phyloP scores from a whole-genome alignment of 179 eudicot genomes.

The Beta lomatogona region DNA sequence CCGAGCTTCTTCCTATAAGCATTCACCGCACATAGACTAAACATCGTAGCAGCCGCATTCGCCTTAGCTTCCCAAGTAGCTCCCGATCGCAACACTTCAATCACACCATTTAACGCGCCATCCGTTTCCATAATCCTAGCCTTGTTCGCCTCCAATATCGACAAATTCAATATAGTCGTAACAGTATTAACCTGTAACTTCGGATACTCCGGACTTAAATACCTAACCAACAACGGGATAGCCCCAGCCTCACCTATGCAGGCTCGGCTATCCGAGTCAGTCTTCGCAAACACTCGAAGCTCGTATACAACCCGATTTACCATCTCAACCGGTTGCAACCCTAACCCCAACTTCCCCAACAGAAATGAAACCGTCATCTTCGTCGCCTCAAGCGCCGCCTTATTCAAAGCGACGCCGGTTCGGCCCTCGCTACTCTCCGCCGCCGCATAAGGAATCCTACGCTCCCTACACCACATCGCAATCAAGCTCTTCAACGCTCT shows the following conservation, averaged over 20 bases:
- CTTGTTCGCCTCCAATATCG: conserved; percentile 72
- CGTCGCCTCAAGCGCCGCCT: conserved; percentile 77
- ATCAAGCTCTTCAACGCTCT: conserved; percentile 73
- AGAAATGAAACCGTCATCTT: conserved; percentile 82
- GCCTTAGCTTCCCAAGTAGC: conserved; percentile 94
- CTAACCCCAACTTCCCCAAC: conserved; percentile 40
- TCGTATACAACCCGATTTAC: conserved; percentile 65
- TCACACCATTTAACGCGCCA: conserved; percentile 65
- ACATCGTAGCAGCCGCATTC: conserved; percentile 85
- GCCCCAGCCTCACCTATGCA: conserved; percentile 82
- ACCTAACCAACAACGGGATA: conserved; percentile 52
- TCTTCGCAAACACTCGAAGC: conserved; percentile 74
- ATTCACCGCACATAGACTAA: conserved; percentile 63
- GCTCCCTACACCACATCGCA: conserved; percentile 84
- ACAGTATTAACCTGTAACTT: conserved; percentile 74
- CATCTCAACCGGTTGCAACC: conserved; percentile 31
- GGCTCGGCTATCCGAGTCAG: conserved; percentile 66
- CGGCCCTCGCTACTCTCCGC: conserved; percentile 42
- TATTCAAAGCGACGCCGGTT: conserved; percentile 39
- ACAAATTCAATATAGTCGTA: conserved; percentile 70
- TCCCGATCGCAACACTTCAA: conserved; percentile 70
- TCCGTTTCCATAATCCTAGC: conserved; percentile 72
- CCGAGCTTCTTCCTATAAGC: conserved; percentile 59
- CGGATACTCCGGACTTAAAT: conserved; percentile 54
- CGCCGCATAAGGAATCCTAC: conserved; percentile 58